Evolutionary conservation across 371 early-diverging fungal species (phyloP).

Genomic region (Mortierella sp.): DNA sequence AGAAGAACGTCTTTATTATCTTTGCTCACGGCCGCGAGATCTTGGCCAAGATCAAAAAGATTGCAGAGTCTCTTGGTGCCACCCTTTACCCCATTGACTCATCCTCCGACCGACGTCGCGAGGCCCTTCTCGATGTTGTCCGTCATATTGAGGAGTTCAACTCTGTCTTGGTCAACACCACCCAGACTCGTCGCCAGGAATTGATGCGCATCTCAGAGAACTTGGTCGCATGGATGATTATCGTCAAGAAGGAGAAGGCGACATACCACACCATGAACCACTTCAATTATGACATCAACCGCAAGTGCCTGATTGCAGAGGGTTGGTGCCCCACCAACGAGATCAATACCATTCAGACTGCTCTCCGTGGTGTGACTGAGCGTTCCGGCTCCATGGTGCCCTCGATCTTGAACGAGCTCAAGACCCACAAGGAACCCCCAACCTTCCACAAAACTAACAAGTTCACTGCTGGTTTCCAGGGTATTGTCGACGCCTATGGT

Average conservation of each 20-base stretch:
- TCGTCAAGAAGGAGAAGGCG: conserved; percentile 97
- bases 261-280: conserved; percentile 96
- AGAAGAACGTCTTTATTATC: conserved; percentile 97
- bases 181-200: conserved; percentile 87
- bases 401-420: conserved; percentile 87
- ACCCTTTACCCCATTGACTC: conserved; percentile 94
- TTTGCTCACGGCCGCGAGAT: conserved; percentile 97
- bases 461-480: conserved; percentile 98
- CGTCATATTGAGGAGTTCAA: conserved; percentile 58
- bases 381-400: conserved; percentile 89
- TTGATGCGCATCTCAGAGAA: conserved; percentile 87
- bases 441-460: conserved; percentile 97
- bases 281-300: conserved; percentile 93
- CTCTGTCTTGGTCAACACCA: conserved; percentile 88
- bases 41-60: conserved; percentile 92
- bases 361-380: conserved; percentile 89
- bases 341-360: conserved; percentile 83
- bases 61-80: conserved; percentile 95
- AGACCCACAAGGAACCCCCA: conserved; percentile 92
- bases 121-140: conserved; percentile 63
- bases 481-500: conserved; percentile 98
- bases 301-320: conserved; percentile 97
- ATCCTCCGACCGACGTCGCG: conserved; percentile 86
- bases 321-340: conserved; percentile 96
- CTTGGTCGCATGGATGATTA: conserved; percentile 88